These are phyloP conservation scores for Parathielavia hyrcaniae DNA, from an alignment of 495 filamentous ascomycete species.

Conservation along the genomic window DNA sequence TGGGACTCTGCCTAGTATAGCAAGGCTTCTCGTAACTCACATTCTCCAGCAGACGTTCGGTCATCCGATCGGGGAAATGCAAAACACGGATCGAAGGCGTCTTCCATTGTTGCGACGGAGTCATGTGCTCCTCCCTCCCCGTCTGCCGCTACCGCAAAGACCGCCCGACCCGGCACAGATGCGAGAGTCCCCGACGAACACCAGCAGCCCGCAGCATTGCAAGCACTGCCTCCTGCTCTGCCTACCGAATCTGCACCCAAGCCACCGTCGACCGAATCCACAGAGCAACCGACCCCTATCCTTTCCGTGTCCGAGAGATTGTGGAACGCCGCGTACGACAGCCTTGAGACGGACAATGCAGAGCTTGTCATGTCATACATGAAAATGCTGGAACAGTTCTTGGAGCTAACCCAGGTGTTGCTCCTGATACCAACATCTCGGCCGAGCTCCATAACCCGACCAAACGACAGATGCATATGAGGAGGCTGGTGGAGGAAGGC, in stretches of 20 bases:
- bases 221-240: conserved; percentile 8
- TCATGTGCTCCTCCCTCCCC: conserved; percentile 2
- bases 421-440: conserved; percentile 6
- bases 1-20: not conserved
- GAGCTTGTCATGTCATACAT: conserved; percentile 23
- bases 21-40: conserved; percentile 11
- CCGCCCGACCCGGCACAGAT: conserved; percentile 2
- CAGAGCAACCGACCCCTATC: conserved; percentile 15
- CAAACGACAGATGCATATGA: conserved; percentile 12
- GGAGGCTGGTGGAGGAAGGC: conserved; percentile 18
- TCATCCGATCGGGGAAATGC: conserved; percentile 12
- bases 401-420: conserved; percentile 3
- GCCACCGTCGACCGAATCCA: conserved; percentile 6
- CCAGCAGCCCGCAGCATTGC: conserved; percentile 7
- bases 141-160: conserved; percentile 4
- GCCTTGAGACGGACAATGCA: conserved; percentile 20
- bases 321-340: conserved; percentile 27
- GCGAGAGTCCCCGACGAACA: not conserved
- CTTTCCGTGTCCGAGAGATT: conserved; percentile 18
- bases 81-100: conserved; percentile 9
- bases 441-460: conserved; percentile 9
- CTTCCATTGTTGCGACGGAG: conserved; percentile 4
- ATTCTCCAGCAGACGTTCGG: conserved; percentile 5
- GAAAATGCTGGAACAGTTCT: conserved; percentile 21
- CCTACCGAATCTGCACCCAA: conserved; percentile 9